Conservation (phyloP, 202 grass and related monocot species). For the Setaria viridis region DNA sequence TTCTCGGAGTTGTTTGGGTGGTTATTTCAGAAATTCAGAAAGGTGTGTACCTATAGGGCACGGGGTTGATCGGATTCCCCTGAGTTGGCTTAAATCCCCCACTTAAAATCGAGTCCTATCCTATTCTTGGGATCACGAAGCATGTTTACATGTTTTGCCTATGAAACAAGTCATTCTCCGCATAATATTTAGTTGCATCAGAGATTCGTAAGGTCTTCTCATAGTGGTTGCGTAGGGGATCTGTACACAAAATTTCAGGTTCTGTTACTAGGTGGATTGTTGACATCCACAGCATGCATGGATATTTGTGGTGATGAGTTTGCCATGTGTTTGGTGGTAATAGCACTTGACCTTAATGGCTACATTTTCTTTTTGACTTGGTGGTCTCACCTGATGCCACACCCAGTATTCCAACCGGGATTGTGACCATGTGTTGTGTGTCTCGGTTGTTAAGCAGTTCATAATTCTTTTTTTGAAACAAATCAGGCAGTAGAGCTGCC, state of each 20-base stretch:
- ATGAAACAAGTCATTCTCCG: neutral
- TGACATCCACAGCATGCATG: neutral
- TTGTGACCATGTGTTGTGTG: neutral
- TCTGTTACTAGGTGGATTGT: neutral
- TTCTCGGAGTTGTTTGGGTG: neutral
- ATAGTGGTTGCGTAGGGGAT: neutral
- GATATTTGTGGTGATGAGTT: conserved; percentile 1
- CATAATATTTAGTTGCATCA: neutral
- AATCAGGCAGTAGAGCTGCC: no score
- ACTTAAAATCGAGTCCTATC: neutral
- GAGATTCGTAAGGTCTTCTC: neutral
- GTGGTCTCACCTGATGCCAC: neutral
- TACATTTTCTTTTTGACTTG: neutral
- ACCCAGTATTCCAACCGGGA: neutral
- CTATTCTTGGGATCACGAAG: conserved; percentile 9
- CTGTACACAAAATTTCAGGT: neutral
- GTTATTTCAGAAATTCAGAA: conserved; percentile 14
- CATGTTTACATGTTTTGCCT: neutral
- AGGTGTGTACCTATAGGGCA: neutral
- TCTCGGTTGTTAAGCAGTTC: neutral
- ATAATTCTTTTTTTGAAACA: neutral
- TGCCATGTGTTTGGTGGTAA: neutral
- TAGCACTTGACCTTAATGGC: neutral
- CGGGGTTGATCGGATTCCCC: neutral
- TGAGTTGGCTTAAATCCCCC: neutral